These are phyloP conservation scores for Fragosphaeria purpurea DNA, from an alignment of 2,329 filamentous ascomycete species.

Conservation along the genomic window DNA sequence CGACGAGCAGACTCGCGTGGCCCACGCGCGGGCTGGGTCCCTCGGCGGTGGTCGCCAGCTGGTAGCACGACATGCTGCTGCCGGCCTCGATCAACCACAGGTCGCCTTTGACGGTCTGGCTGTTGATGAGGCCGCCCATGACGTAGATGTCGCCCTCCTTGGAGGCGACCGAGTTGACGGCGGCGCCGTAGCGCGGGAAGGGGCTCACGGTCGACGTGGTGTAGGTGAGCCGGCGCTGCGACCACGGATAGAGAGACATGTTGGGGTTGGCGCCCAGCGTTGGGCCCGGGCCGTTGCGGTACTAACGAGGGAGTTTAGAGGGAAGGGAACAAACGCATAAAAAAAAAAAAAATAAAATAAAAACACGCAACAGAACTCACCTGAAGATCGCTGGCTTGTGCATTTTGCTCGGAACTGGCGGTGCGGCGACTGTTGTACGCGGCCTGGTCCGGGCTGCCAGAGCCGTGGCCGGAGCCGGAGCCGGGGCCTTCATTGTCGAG, in stretches of 20 bases:
- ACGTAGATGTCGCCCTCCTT: slow-evolving; percentile 97
- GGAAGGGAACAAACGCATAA: neutral
- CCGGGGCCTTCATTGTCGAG: slow-evolving; percentile 45
- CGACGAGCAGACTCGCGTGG: slow-evolving; percentile 85
- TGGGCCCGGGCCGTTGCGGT: slow-evolving; percentile 45
- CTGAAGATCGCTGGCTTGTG: slow-evolving; percentile 29
- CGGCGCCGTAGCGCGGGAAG: slow-evolving; percentile 93
- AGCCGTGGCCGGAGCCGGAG: slow-evolving; percentile 52
- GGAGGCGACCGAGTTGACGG: slow-evolving; percentile 83
- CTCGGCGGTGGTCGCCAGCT: slow-evolving; percentile 82
- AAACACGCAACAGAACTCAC: neutral
- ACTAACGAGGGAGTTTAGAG: slow-evolving; percentile 24
- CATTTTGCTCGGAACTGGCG: slow-evolving; percentile 39
- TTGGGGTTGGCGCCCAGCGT: slow-evolving; percentile 45
- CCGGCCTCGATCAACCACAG: slow-evolving; percentile 95
- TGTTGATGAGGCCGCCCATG: slow-evolving; percentile 94
- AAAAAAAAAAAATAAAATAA: neutral
- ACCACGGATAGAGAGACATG: slow-evolving; percentile 89
- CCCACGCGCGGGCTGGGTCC: slow-evolving; percentile 92
- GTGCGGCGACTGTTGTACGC: slow-evolving; percentile 44
- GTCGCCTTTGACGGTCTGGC: slow-evolving; percentile 91
- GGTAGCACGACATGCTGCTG: slow-evolving; percentile 80
- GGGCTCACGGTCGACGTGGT: slow-evolving; percentile 72
- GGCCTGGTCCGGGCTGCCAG: slow-evolving; percentile 55
- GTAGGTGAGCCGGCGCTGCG: slow-evolving; percentile 78